These are phyloP conservation scores for Kregervanrija delftensis DNA, from an alignment of 805 yeast genomes.

Conservation along the genomic window DNA sequence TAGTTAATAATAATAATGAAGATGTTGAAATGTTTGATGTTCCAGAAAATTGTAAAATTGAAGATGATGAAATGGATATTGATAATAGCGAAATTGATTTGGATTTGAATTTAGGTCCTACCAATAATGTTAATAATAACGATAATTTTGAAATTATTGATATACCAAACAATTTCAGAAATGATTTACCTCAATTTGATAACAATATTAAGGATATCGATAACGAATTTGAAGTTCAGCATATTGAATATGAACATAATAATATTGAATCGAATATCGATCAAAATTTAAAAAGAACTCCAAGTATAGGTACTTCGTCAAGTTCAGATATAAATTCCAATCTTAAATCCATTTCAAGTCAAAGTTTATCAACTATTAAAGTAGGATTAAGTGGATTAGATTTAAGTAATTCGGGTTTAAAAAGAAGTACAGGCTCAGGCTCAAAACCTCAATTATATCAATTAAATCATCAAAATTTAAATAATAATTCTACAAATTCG, in stretches of 20 bases:
- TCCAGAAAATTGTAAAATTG: constrained; percentile 35
- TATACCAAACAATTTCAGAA: constrained; percentile 5
- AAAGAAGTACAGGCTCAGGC: constrained; percentile 23
- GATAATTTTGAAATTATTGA: constrained; percentile 3
- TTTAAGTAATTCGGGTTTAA: constrained; percentile 22
- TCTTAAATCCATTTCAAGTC: constrained; percentile 1
- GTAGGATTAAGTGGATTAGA: constrained; percentile 27
- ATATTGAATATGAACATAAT: not conserved
- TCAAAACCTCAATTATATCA: constrained; percentile 26
- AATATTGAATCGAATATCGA: not conserved
- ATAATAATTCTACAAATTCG: not conserved
- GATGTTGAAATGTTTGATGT: constrained; percentile 30
- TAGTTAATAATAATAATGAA: constrained; percentile 11
- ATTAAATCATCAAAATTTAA: constrained; percentile 8
- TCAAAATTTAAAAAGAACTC: constrained; percentile 8
- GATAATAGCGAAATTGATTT: constrained; percentile 9
- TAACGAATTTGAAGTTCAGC: not conserved
- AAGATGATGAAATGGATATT: constrained; percentile 22
- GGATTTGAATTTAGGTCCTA: not conserved
- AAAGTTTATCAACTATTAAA: constrained; percentile 22
- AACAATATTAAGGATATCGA: not conserved
- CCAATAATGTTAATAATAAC: not conserved
- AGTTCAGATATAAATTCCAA: constrained; percentile 8
- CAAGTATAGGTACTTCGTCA: constrained; percentile 16
- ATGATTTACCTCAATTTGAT: constrained; percentile 1